phyloP scores from a whole-genome alignment of 352 stramenopile genomes.

The Aphanomyces euteiches region DNA sequence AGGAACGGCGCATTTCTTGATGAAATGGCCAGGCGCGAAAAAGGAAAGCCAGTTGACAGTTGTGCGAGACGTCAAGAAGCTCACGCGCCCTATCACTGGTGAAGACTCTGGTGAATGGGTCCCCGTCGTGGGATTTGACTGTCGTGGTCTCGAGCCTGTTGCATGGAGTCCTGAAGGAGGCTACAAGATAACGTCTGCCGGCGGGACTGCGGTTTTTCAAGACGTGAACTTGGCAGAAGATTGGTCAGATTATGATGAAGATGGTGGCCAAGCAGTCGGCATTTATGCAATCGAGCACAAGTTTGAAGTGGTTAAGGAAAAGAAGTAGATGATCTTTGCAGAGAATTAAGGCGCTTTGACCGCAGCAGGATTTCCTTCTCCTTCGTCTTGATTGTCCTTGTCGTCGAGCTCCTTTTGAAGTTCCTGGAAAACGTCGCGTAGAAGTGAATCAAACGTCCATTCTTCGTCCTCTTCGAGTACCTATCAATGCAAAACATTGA shows the following conservation, averaged over 20 bases:
- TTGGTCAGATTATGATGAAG: constrained; percentile 84
- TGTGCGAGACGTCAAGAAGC: constrained; percentile 82
- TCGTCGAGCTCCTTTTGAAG: constrained; percentile 76
- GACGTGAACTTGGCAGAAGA: constrained; percentile 80
- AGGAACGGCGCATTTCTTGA: constrained; percentile 71
- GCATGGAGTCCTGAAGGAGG: constrained; percentile 77
- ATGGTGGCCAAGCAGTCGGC: constrained; percentile 69
- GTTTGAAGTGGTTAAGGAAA: constrained; percentile 74
- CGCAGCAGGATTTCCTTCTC: neutral
- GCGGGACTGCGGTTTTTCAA: constrained; percentile 60
- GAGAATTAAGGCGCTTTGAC: neutral
- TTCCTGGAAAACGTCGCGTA: constrained; percentile 77
- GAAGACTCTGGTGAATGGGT: constrained; percentile 70
- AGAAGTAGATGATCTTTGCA: constrained; percentile 13
- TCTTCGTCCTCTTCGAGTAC: constrained; percentile 59
- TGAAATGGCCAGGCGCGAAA: constrained; percentile 82
- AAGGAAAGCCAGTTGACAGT: constrained; percentile 79
- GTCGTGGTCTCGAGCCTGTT: constrained; percentile 72
- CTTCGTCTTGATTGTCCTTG: constrained; percentile 48
- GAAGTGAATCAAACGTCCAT: constrained; percentile 70
- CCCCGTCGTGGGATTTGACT: constrained; percentile 84
- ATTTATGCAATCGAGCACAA: constrained; percentile 79
- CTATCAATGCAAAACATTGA: constrained; percentile 33
- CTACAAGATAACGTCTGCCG: constrained; percentile 63
- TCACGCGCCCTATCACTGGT: constrained; percentile 53